These are phyloP conservation scores for Lavandula angustifolia DNA, from an alignment of 257 asterid species.

Conservation along the genomic window DNA sequence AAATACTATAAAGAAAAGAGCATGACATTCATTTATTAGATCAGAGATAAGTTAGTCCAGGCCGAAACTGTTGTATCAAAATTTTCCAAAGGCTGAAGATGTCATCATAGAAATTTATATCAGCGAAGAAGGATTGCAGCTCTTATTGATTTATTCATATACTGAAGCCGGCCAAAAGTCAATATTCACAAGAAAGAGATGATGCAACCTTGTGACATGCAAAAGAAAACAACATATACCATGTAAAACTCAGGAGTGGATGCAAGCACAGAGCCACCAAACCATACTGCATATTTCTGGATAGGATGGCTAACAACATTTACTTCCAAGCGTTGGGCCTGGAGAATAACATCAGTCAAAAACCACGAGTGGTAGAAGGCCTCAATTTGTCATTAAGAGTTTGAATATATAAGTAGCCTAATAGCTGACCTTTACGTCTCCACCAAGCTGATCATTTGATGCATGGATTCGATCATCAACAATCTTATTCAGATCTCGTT, in stretches of 20 bases:
- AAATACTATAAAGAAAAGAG: constrained; percentile 1
- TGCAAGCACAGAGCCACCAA: constrained; percentile 96
- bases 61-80: constrained; percentile 16
- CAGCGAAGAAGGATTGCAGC: background rate
- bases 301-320: constrained; percentile 90
- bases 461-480: constrained; percentile 84
- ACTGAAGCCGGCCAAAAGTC: constrained; percentile 11
- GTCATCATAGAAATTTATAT: background rate
- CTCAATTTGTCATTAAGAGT: background rate
- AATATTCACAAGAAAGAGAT: constrained; percentile 20
- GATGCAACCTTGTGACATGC: constrained; percentile 14
- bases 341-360: constrained; percentile 30
- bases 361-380: constrained; percentile 12
- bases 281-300: constrained; percentile 98
- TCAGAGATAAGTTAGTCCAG: constrained; percentile 4
- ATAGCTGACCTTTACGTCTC: constrained; percentile 59
- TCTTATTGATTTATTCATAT: background rate
- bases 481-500: constrained; percentile 81
- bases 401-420: constrained; percentile 14
- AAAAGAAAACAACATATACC: constrained; percentile 40
- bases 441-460: constrained; percentile 64
- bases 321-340: constrained; percentile 93
- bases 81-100: background rate
- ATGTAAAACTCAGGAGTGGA: constrained; percentile 92
- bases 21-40: constrained; percentile 13